Evolutionary conservation across 495 filamentous ascomycete species (phyloP).

Genomic region (Pseudomonodictys pantanalensis): DNA sequence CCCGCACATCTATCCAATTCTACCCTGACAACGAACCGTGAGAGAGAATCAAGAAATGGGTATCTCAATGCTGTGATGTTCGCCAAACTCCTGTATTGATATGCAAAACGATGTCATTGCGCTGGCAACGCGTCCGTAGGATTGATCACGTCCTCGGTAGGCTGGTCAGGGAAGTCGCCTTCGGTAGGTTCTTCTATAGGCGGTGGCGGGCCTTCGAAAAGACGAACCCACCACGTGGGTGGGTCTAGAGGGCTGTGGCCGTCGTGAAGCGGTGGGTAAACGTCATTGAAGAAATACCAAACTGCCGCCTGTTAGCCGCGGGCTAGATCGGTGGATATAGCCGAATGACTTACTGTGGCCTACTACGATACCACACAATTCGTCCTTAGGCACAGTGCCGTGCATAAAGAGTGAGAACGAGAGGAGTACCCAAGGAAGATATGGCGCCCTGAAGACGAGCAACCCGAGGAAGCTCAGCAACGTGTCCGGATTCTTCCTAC

Average conservation of each 20-base stretch:
- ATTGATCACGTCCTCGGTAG: neutral
- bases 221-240: slow-evolving; percentile 81
- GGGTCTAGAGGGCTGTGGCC: slow-evolving; percentile 87
- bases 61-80: slow-evolving; percentile 21
- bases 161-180: neutral
- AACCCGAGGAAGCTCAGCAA: slow-evolving; percentile 86
- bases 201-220: slow-evolving; percentile 61
- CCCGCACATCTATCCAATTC: neutral
- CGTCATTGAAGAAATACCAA: slow-evolving; percentile 97
- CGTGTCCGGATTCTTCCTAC: slow-evolving; percentile 87
- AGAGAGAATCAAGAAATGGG: slow-evolving; percentile 2
- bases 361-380: slow-evolving; percentile 88
- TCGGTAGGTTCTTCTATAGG: slow-evolving; percentile 17
- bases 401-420: slow-evolving; percentile 82
- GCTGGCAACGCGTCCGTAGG: neutral
- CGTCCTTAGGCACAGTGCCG: slow-evolving; percentile 85
- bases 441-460: slow-evolving; percentile 88
- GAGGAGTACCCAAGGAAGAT: slow-evolving; percentile 95
- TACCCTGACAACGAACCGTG: too few species aligned
- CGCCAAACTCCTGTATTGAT: slow-evolving; percentile 20
- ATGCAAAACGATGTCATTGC: neutral
- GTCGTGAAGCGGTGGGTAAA: slow-evolving; percentile 86
- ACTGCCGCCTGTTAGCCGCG: slow-evolving; percentile 45
- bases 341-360: slow-evolving; percentile 61
- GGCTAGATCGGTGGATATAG: neutral